phyloP scores from a whole-genome alignment of 768 basidiomycete species.

The Goffeauzyma gilvescens region DNA sequence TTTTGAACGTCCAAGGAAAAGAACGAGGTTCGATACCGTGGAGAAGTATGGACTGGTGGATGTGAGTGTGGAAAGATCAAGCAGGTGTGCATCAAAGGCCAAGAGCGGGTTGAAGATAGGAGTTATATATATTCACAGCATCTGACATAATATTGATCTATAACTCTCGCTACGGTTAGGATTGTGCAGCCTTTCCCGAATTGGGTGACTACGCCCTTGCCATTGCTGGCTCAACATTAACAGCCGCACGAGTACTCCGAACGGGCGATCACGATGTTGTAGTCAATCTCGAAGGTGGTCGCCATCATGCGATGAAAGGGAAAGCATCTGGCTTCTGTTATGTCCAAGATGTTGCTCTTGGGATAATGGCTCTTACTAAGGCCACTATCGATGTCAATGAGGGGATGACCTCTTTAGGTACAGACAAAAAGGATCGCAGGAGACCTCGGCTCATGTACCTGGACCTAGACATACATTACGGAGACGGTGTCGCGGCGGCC shows the following conservation, averaged over 20 bases:
- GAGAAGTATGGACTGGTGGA: constrained; percentile 44
- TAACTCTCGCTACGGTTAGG: constrained; percentile 44
- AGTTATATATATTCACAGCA: neutral
- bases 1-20: no score
- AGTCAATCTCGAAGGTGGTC: constrained; percentile 83
- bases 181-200: constrained; percentile 59
- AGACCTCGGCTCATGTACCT: constrained; percentile 58
- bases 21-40: neutral
- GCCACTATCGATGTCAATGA: constrained; percentile 38
- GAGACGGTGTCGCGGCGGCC: constrained; percentile 67
- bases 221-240: constrained; percentile 59
- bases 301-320: constrained; percentile 67
- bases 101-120: neutral
- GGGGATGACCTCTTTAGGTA: constrained; percentile 29
- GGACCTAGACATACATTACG: constrained; percentile 80
- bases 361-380: no score
- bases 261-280: constrained; percentile 40
- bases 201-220: constrained; percentile 51
- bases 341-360: constrained; percentile 70
- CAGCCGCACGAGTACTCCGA: constrained; percentile 47
- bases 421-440: neutral
- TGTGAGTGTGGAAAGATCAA: constrained; percentile 31
- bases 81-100: neutral
- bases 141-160: constrained; percentile 1
- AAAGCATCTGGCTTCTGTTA: constrained; percentile 83